Evolutionary conservation across 2,329 filamentous ascomycete species (phyloP).

Genomic region (Fusarium brachygibbosum): DNA sequence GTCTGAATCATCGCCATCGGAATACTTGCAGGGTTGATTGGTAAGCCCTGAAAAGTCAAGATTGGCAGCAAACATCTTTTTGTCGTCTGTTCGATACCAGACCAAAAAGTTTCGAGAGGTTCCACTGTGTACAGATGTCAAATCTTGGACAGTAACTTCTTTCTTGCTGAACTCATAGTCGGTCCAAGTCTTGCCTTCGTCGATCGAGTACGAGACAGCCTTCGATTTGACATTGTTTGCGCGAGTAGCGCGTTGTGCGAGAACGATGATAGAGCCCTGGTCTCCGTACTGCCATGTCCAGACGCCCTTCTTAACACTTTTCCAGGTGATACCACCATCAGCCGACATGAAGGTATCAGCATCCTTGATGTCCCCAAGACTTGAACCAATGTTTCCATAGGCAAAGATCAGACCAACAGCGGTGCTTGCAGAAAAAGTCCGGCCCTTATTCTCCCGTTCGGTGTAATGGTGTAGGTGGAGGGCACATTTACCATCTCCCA

Average conservation of each 20-base stretch:
- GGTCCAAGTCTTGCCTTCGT: constrained; percentile 85
- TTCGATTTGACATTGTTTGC: constrained; percentile 78
- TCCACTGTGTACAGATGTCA: constrained; percentile 90
- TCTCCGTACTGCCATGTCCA: constrained; percentile 98
- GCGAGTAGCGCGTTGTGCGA: constrained; percentile 78
- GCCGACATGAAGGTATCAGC: constrained; percentile 91
- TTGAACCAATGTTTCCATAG: constrained; percentile 87
- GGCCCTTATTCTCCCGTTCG: constrained; percentile 82
- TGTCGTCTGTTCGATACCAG: constrained; percentile 76
- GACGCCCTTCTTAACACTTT: constrained; percentile 83
- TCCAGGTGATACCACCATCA: constrained; percentile 93
- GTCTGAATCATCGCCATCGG: constrained; percentile 72
- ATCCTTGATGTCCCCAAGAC: constrained; percentile 75
- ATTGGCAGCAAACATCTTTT: constrained; percentile 79
- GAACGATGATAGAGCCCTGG: constrained; percentile 90
- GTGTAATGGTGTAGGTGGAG: constrained; percentile 97
- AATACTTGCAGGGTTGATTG: constrained; percentile 77
- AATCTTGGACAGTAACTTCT: constrained; percentile 80
- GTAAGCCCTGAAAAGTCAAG: constrained; percentile 89
- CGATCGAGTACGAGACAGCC: constrained; percentile 78
- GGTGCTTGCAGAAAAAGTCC: constrained; percentile 89
- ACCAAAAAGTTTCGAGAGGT: constrained; percentile 91
- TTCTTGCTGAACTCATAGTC: constrained; percentile 79
- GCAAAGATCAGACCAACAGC: constrained; percentile 93
- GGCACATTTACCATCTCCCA: constrained; percentile 77